phyloP scores from a whole-genome alignment of 345 rosid genomes.

The Durio zibethinus region DNA sequence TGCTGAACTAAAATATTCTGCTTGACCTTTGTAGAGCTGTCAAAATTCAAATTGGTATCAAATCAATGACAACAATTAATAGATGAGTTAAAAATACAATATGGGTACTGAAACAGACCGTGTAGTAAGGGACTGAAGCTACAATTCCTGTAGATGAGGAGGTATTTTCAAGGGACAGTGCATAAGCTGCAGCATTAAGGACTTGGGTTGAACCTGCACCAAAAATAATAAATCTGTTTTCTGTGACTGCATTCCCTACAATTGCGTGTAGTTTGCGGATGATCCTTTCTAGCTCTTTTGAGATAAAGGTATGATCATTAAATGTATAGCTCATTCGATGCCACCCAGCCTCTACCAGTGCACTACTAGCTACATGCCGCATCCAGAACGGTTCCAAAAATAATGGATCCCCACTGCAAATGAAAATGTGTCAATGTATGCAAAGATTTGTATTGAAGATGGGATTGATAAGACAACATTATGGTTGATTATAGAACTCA shows the following conservation, averaged over 20 bases:
- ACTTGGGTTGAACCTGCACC: slow-evolving; percentile 74
- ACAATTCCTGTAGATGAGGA: slow-evolving; percentile 43
- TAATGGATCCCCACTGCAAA: slow-evolving; percentile 41
- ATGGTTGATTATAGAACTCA: too few relatives aligned
- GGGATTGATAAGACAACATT: too few relatives aligned
- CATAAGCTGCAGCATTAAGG: slow-evolving; percentile 60
- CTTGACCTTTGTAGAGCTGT: slow-evolving; percentile 44
- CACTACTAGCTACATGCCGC: slow-evolving; percentile 42
- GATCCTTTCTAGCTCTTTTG: slow-evolving; percentile 19
- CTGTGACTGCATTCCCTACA: slow-evolving; percentile 56
- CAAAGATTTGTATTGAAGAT: neutral
- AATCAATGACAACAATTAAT: neutral
- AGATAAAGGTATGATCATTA: neutral
- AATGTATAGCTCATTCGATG: neutral
- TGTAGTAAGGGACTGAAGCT: slow-evolving; percentile 53
- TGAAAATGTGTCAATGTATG: neutral
- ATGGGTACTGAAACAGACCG: slow-evolving; percentile 27
- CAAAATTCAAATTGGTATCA: neutral
- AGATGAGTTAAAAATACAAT: neutral
- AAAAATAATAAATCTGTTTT: slow-evolving; percentile 41
- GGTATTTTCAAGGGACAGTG: slow-evolving; percentile 43
- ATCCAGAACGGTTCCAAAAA: slow-evolving; percentile 60
- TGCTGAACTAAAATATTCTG: slow-evolving; percentile 37
- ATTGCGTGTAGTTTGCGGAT: slow-evolving; percentile 45
- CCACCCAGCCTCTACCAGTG: slow-evolving; percentile 23